These are phyloP conservation scores for Pisolithus marmoratus DNA, from an alignment of 768 basidiomycete species.

Conservation along the genomic window DNA sequence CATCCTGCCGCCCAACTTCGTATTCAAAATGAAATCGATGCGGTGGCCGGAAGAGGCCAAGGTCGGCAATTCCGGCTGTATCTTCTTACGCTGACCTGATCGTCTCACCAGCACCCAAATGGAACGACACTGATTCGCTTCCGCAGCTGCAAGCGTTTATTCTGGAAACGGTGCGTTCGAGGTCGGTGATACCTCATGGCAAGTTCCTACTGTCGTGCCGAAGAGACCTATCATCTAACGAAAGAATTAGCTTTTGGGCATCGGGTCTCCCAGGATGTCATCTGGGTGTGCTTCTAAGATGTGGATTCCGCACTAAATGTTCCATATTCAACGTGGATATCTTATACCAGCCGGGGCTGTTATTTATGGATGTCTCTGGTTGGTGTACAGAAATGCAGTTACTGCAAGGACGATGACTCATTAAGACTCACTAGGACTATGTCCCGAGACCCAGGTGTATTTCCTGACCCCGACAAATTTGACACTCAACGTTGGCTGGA, in stretches of 20 bases:
- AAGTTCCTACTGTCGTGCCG: background rate
- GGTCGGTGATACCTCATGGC: constrained; percentile 26
- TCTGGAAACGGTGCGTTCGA: constrained; percentile 32
- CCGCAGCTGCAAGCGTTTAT: constrained; percentile 33
- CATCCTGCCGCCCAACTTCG: constrained; percentile 44
- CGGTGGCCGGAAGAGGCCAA: constrained; percentile 37
- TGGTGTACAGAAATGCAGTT: background rate
- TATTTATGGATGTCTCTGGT: constrained; percentile 18
- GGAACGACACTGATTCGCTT: constrained; percentile 27
- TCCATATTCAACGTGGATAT: constrained; percentile 9
- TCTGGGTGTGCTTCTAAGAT: constrained; percentile 39
- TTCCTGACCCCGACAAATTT: constrained; percentile 35
- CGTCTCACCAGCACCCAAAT: constrained; percentile 27
- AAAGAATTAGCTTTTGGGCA: constrained; percentile 44
- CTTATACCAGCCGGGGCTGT: constrained; percentile 20
- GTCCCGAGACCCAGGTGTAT: constrained; percentile 43
- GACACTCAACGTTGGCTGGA: background rate
- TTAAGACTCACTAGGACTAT: constrained; percentile 34
- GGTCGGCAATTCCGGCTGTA: constrained; percentile 3
- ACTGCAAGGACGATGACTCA: background rate
- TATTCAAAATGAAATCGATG: constrained; percentile 51
- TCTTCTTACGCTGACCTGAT: background rate
- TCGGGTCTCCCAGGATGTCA: constrained; percentile 53
- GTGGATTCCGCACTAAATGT: constrained; percentile 30
- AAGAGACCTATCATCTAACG: background rate